A percentile compares a stretch with the other conserved stretches of the same genome.
These are phyloP conservation scores for Elymus sibiricus DNA, from an alignment of 176 grass and related monocot genomes.

Conservation along the genomic window DNA sequence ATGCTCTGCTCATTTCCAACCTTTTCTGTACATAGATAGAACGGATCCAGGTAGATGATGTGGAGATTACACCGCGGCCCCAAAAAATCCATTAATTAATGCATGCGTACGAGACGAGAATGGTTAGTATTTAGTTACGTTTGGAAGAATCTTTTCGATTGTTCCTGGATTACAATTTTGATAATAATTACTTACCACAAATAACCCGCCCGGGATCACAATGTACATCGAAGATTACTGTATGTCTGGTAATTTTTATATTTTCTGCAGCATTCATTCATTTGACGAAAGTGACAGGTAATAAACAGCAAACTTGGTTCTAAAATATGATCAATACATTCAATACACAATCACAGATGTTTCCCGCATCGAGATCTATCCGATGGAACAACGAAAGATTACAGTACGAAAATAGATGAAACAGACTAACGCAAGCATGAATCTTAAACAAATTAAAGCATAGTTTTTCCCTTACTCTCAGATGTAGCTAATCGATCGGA, in stretches of 20 bases:
- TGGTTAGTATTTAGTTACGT: too few species aligned
- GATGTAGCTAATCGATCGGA: not conserved
- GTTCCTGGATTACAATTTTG: not conserved
- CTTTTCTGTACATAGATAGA: not conserved
- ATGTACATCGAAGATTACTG: not conserved
- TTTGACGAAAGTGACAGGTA: not conserved
- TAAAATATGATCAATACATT: not conserved
- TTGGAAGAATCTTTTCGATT: not conserved
- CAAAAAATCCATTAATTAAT: too few species aligned
- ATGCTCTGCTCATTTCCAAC: not conserved
- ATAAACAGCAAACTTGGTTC: not conserved
- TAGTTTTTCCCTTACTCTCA: not conserved
- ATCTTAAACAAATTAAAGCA: not conserved
- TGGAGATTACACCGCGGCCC: not conserved
- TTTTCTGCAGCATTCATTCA: not conserved
- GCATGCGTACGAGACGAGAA: too few species aligned
- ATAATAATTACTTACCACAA: too few species aligned
- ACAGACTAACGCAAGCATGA: not conserved
- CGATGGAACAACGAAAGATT: not conserved
- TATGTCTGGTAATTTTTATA: not conserved
- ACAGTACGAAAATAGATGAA: not conserved
- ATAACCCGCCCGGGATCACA: too few species aligned
- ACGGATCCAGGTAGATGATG: not conserved
- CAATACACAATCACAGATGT: not conserved
- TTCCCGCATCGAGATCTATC: not conserved